Percentiles rank a stretch among this genome's conserved stretches.
phyloP scores from a whole-genome alignment of 768 basidiomycete genomes.

The Russula griseocarnosa region DNA sequence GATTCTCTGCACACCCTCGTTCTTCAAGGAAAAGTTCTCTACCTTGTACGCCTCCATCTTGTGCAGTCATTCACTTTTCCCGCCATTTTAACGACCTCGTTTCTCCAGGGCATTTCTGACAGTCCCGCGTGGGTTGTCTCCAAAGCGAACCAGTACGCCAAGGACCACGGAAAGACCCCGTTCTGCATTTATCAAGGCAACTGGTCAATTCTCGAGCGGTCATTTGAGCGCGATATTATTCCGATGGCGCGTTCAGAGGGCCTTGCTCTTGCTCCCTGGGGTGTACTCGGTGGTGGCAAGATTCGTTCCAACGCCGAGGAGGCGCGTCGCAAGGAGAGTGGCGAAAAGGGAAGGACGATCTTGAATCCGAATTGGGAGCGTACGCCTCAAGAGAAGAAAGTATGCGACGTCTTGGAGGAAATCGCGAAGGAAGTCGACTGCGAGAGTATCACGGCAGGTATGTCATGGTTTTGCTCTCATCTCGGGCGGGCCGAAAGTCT shows the following conservation, averaged over 20 bases:
- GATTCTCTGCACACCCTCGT: conserved; percentile 50
- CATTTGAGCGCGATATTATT: conserved; percentile 41
- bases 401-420: conserved; percentile 38
- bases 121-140: conserved; percentile 40
- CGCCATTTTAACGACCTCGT: not conserved
- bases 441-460: conserved; percentile 31
- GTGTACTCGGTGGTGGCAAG: conserved; percentile 40
- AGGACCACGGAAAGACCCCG: conserved; percentile 38
- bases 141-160: conserved; percentile 41
- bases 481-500: not conserved
- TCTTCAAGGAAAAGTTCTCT: conserved; percentile 45
- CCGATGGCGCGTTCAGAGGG: conserved; percentile 38
- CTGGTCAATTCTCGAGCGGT: conserved; percentile 38
- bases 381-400: conserved; percentile 35
- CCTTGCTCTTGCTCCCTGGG: conserved; percentile 43
- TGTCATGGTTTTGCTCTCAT: not conserved
- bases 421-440: conserved; percentile 40
- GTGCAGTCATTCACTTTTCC: not conserved
- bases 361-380: conserved; percentile 35
- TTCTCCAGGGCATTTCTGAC: conserved; percentile 26
- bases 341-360: conserved; percentile 37
- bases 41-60: conserved; percentile 29
- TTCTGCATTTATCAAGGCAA: conserved; percentile 38
- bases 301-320: conserved; percentile 41
- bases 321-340: conserved; percentile 32